These are phyloP conservation scores for Nicotiana otophora DNA, from an alignment of 257 asterid genomes.

Conservation along the genomic window DNA sequence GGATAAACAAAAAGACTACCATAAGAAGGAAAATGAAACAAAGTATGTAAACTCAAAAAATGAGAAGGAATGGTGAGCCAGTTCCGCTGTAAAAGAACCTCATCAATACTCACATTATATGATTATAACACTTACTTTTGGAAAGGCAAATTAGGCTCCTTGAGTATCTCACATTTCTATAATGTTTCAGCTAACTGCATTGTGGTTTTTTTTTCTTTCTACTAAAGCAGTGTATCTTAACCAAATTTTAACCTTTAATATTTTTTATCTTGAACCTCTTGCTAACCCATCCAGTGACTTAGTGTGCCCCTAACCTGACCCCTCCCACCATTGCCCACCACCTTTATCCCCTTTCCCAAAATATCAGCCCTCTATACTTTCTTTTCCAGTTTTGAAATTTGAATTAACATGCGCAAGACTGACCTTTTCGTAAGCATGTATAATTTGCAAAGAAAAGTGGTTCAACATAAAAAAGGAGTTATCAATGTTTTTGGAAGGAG, in stretches of 20 bases:
- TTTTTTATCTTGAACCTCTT: background rate
- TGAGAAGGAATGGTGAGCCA: background rate
- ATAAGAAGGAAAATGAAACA: background rate
- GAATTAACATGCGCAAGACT: background rate
- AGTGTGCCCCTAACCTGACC: background rate
- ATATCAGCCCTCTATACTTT: background rate
- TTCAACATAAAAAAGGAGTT: background rate
- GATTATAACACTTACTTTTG: background rate
- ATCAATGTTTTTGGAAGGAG: background rate
- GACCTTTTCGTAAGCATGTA: background rate
- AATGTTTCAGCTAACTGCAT: background rate
- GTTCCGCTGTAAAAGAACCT: background rate
- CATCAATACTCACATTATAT: background rate
- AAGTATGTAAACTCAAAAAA: background rate
- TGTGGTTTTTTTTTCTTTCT: background rate
- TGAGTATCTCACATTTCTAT: background rate
- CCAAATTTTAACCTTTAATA: background rate
- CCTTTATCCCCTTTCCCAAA: background rate
- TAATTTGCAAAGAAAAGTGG: background rate
- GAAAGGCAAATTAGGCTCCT: background rate
- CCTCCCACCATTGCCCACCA: conserved; percentile 2
- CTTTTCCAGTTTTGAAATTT: background rate
- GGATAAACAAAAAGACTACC: background rate
- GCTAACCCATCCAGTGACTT: background rate
- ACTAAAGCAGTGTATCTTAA: background rate